Base-by-base conservation (phyloP, 768 basidiomycete species). In the Mycena galericulata region DNA sequence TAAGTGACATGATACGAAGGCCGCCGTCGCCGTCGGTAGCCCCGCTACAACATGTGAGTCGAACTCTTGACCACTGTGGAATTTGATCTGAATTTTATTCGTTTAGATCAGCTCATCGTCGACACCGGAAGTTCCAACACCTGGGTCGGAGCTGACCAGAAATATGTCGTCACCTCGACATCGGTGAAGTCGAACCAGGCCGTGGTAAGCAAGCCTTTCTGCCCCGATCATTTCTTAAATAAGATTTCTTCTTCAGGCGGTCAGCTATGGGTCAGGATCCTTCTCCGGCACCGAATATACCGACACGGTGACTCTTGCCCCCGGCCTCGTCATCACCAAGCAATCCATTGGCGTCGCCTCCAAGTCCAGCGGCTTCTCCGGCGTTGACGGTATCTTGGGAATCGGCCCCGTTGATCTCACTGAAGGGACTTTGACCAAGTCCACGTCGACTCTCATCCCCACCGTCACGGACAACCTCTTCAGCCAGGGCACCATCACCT, bases 381-480 rank as follows among this genome's bases (percentile, higher is more conserved):
- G n/a, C n/a, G n/a, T n/a, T n/a, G n/a, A n/a, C n/a, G n/a, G n/a
- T n/a, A n/a, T n/a, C 11, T 90, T 92, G 56, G 91, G 91, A 71
- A 89, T 88, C 55, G 89, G 91, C 26, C 91, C 91, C 24, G 77
- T 79, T 14, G 83, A 78, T 59, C 80, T 92, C 51, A 91, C 91
- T 1, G 45, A 67, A 77, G 83, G 78, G 74, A 66, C 62, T 46
- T 38, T 62, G 10, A 59, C 45, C 30, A 40, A 34, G 67, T 67
- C 26, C 6, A 69, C 72, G 4, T 68, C 57, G 36, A 70, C 67
- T 3, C 40, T 67, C 24, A 82, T 89, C 65, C 87, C 87, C 14
- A 89, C 90, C 5, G 87, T 92, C 34, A 87, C 86, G 14, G 86
- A 51, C 82, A 83, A n/a, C n/a, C n/a, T n/a, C n/a, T n/a, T n/a